Evolutionary conservation across 257 asterid genomes (phyloP).

Genomic region (Capsicum pubescens): DNA sequence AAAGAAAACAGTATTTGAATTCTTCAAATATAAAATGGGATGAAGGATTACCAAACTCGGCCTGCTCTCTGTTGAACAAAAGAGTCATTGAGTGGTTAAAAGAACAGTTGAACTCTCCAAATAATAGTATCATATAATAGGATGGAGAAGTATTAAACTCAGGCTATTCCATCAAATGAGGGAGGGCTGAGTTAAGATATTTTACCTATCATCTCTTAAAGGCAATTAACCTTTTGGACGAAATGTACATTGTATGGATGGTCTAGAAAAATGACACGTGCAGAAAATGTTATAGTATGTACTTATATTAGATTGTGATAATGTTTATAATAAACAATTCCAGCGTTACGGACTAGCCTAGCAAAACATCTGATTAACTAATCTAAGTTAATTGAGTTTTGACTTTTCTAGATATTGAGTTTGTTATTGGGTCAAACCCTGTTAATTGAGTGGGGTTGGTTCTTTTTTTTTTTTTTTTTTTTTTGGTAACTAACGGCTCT

Average conservation of each 20-base stretch:
- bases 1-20: background rate
- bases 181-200: background rate
- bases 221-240: background rate
- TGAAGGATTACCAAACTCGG: background rate
- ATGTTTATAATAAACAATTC: background rate
- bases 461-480: background rate
- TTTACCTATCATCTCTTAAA: background rate
- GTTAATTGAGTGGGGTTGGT: background rate
- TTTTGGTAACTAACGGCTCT: no score
- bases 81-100: background rate
- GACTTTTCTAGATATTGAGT: background rate
- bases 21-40: slow-evolving; percentile 1
- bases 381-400: slow-evolving; percentile 4
- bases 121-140: background rate
- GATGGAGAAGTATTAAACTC: background rate
- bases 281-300: background rate
- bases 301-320: background rate
- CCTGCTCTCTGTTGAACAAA: background rate
- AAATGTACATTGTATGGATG: background rate
- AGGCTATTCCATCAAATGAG: background rate
- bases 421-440: background rate
- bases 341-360: background rate
- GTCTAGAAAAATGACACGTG: background rate
- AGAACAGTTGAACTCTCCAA: background rate
- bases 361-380: slow-evolving; percentile 12